Evolutionary conservation across 2,329 filamentous ascomycete species (phyloP).

Genomic region (Hypoxylon sp.): DNA sequence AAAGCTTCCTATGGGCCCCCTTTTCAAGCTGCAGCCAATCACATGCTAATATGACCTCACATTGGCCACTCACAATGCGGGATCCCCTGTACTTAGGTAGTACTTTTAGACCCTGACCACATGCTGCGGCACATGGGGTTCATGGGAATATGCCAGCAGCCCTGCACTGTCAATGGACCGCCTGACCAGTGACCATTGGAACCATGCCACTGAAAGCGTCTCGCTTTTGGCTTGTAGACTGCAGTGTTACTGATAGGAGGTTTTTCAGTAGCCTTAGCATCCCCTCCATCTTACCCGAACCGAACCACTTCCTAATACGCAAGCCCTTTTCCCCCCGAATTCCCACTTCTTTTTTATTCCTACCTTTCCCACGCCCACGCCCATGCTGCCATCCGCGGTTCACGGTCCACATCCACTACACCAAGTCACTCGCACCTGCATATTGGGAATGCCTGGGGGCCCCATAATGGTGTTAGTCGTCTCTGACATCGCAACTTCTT

Average conservation of each 20-base stretch:
- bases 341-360: conserved; percentile 21
- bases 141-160: conserved; percentile 15
- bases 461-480: conserved; percentile 34
- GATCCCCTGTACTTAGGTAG: conserved; percentile 24
- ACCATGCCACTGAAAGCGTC: conserved; percentile 32
- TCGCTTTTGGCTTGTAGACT: conserved; percentile 18
- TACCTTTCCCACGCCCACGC: conserved; percentile 11
- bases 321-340: conserved; percentile 9
- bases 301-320: conserved; percentile 12
- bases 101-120: conserved; percentile 27
- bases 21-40: conserved; percentile 26
- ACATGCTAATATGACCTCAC: conserved; percentile 8
- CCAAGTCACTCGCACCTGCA: conserved; percentile 36
- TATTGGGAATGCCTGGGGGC: conserved; percentile 35
- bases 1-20: conserved; percentile 29
- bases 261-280: conserved; percentile 35
- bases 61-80: conserved; percentile 31
- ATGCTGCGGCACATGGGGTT: conserved; percentile 19
- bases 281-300: conserved; percentile 9
- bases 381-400: conserved; percentile 24
- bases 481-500: conserved; percentile 37
- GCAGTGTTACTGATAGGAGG: conserved; percentile 27
- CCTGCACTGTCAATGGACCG: conserved; percentile 15
- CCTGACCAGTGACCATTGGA: conserved; percentile 35
- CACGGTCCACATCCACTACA: conserved; percentile 25